Evolutionary conservation across 768 basidiomycete species (phyloP), one percentile per base, ranked within the genome.

Genomic region (Lactifluus rugatus): DNA sequence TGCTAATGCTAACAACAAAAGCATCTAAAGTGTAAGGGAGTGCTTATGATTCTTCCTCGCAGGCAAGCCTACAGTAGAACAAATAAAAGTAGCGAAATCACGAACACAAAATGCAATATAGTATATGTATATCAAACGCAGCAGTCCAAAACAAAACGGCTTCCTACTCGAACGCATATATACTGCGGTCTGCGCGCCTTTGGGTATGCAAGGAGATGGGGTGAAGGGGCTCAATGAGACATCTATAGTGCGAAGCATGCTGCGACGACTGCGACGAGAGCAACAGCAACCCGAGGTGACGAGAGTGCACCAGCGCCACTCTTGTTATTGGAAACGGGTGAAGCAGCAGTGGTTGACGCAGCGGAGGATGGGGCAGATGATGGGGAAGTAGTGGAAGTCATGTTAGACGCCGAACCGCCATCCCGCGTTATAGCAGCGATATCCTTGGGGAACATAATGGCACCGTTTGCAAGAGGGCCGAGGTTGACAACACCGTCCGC

Each of bases 371-470:
- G 23, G 16, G 68, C 25, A 19, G 71, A 19, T 5, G 64, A 39
- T 5, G 72, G 63, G 37, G 37, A 39, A 7, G 16, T 5, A 45
- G 73, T 31, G 28, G 25, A 70, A 45, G 52, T 67, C 61, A n/a
- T 67, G n/a, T n/a, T n/a, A n/a, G n/a, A 61, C n/a, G 69, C 62
- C 7, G 74, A 49, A 9, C 70, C 53, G 44, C 69, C 21, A 13
- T 69, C 25, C 34, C 66, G 62, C 23, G 80, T 70, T 57, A 76
- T 76, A 26, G 68, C 67, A 60, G 73, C 70, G 62, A 86, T 71
- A 66, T 87, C 84, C 55, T 74, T 69, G 61, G 86, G 86, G 59
- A 85, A 69, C 77, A 78, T 77, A 57, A 85, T 64, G 26, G 85
- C 78, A 39, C 74, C 78, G 62, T 63, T 67, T 55, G 69, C 70